These are phyloP conservation scores for Fraxinus angustifolia DNA, from an alignment of 305 asterid species.

Conservation along the genomic window DNA sequence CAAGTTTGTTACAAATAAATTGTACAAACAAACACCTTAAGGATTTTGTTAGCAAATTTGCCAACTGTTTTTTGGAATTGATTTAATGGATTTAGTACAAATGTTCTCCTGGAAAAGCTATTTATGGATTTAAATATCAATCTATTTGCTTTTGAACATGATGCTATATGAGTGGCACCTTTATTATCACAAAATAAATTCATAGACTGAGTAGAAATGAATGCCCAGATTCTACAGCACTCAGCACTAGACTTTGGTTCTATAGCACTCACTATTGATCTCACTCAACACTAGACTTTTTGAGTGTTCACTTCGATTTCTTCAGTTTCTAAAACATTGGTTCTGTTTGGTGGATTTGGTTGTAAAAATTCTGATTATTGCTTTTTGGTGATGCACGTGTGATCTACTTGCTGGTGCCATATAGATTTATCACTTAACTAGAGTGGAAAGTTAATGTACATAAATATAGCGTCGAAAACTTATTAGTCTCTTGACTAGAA, in stretches of 20 bases:
- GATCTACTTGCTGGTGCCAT: not conserved
- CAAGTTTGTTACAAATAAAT: not conserved
- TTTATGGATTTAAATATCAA: not conserved
- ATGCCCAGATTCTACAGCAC: not conserved
- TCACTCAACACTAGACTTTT: not conserved
- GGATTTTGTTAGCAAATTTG: not conserved
- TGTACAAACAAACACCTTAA: not conserved
- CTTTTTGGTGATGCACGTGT: not conserved
- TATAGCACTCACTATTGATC: not conserved
- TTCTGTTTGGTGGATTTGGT: not conserved
- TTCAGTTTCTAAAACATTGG: not conserved
- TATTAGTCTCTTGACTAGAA: not conserved
- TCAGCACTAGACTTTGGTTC: not conserved
- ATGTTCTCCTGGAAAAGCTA: not conserved
- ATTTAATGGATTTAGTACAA: not conserved
- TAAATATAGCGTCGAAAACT: not conserved
- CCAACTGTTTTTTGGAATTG: not conserved
- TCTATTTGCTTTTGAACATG: not conserved
- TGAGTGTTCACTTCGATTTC: not conserved
- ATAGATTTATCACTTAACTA: not conserved
- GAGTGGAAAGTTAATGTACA: not conserved
- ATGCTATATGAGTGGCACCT: not conserved
- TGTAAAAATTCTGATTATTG: not conserved
- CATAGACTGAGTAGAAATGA: not conserved
- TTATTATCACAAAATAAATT: not conserved